Evolutionary conservation across 768 basidiomycete species (phyloP).

Genomic region (Suillus lakei): DNA sequence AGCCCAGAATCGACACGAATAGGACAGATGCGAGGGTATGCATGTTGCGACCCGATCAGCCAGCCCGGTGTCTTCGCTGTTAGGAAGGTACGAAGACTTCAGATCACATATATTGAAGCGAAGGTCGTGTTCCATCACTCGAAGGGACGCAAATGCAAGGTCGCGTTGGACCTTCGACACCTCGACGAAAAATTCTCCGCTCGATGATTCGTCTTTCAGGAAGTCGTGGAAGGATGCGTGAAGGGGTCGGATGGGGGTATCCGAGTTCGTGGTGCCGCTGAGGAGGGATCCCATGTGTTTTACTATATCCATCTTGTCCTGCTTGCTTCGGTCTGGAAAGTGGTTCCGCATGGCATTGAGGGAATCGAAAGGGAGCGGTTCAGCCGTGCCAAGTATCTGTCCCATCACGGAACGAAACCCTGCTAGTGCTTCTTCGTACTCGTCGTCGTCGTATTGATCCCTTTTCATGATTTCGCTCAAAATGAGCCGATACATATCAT

Average conservation of each 20-base stretch:
- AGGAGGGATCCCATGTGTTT: constrained; percentile 11
- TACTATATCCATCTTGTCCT: not conserved
- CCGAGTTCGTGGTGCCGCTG: not conserved
- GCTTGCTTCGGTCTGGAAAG: not conserved
- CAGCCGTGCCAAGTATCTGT: constrained; percentile 4
- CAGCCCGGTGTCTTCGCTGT: constrained; percentile 25
- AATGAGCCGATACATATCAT: not conserved
- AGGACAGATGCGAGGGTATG: constrained; percentile 13
- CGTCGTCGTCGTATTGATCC: not conserved
- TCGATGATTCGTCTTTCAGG: constrained; percentile 19
- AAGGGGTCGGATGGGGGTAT: constrained; percentile 18
- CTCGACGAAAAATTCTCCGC: constrained; percentile 19
- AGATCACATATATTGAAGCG: constrained; percentile 42
- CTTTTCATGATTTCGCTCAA: not conserved
- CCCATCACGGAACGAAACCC: constrained; percentile 10
- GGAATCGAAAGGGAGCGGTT: not conserved
- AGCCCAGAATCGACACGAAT: constrained; percentile 19
- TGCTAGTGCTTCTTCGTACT: not conserved
- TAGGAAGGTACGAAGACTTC: constrained; percentile 32
- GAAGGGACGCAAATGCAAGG: constrained; percentile 22
- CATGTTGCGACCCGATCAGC: not conserved
- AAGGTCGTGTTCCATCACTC: constrained; percentile 33
- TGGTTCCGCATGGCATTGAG: not conserved
- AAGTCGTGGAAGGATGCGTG: constrained; percentile 37
- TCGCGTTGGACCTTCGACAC: not conserved